Percentiles rank a stretch among this genome's conserved stretches.
Evolutionary conservation across 352 stramenopile species (phyloP).

Genomic region (Globisporangium splendens): DNA sequence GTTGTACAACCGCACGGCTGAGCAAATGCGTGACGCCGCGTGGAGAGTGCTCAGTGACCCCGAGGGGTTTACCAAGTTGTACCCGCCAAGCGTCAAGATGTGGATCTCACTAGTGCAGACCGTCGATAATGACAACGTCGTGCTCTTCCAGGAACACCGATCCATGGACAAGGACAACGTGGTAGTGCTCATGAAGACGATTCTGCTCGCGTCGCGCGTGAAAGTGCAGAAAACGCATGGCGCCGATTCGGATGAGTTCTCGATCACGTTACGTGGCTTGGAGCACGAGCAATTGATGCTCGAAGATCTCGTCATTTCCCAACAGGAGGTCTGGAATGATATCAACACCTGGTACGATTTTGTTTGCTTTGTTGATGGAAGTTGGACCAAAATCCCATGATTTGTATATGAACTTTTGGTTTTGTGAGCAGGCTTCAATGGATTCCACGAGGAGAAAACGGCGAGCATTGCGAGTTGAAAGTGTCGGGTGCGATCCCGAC

Average conservation of each 20-base stretch:
- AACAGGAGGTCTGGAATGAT: slow-evolving; percentile 19
- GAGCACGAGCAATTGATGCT: slow-evolving; percentile 14
- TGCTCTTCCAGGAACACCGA: slow-evolving; percentile 19
- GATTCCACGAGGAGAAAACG: slow-evolving; percentile 9
- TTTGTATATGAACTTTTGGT: no score
- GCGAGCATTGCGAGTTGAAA: slow-evolving; percentile 13
- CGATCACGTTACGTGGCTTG: slow-evolving; percentile 12
- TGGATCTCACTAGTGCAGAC: slow-evolving; percentile 14
- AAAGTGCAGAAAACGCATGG: not conserved
- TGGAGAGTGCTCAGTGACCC: slow-evolving; percentile 14
- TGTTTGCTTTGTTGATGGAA: not conserved
- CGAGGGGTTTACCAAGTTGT: slow-evolving; percentile 12
- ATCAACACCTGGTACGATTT: slow-evolving; percentile 13
- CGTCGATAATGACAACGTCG: slow-evolving; percentile 16
- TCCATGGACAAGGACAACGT: slow-evolving; percentile 14
- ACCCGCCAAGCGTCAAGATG: slow-evolving; percentile 14
- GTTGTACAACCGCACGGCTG: slow-evolving; percentile 1
- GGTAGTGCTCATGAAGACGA: slow-evolving; percentile 18
- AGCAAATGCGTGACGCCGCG: slow-evolving; percentile 5
- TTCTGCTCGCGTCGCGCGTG: slow-evolving; percentile 12
- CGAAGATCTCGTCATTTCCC: slow-evolving; percentile 13
- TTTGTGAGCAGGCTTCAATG: slow-evolving; percentile 10
- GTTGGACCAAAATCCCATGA: no score
- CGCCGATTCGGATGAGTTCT: slow-evolving; percentile 2
- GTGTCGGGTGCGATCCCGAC: slow-evolving; percentile 17